phyloP scores from a whole-genome alignment of 257 asterid species.

The Parsonsia alboflavescens region DNA sequence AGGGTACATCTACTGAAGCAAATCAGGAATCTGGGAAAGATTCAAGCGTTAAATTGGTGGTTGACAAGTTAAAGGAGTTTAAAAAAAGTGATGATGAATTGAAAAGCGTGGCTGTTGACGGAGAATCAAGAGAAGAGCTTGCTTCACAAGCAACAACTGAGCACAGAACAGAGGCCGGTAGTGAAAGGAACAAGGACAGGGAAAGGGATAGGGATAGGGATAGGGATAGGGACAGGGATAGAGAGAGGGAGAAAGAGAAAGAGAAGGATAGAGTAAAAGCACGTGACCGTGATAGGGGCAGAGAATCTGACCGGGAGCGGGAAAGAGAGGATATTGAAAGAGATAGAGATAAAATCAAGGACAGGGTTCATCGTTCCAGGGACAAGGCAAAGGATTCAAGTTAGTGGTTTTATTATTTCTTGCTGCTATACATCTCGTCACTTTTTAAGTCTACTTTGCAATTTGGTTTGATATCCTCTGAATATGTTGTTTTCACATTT shows the following conservation, averaged over 20 bases:
- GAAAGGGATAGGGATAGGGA: slow-evolving; percentile 53
- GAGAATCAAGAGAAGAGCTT: slow-evolving; percentile 56
- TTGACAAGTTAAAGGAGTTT: slow-evolving; percentile 53
- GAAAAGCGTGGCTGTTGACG: slow-evolving; percentile 34
- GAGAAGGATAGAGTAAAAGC: slow-evolving; percentile 55
- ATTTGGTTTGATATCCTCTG: not conserved
- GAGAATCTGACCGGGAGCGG: slow-evolving; percentile 68
- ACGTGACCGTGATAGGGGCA: slow-evolving; percentile 62
- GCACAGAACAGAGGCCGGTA: slow-evolving; percentile 51
- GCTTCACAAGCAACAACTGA: slow-evolving; percentile 38
- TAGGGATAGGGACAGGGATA: slow-evolving; percentile 45
- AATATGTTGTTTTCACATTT: slow-evolving; percentile 8
- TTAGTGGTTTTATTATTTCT: slow-evolving; percentile 10
- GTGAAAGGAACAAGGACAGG: slow-evolving; percentile 60
- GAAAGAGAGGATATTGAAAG: slow-evolving; percentile 50
- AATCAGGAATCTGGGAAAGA: slow-evolving; percentile 55
- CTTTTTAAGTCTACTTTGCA: not conserved
- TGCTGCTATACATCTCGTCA: not conserved
- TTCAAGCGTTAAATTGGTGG: slow-evolving; percentile 38
- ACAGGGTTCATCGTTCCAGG: slow-evolving; percentile 64
- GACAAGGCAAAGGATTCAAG: slow-evolving; percentile 69
- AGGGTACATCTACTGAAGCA: slow-evolving; percentile 30
- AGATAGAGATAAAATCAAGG: slow-evolving; percentile 64
- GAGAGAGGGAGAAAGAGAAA: too few relatives aligned
- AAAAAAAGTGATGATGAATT: slow-evolving; percentile 60